Percentiles rank a stretch among this genome's conserved stretches.
Conservation (phyloP, 2,329 filamentous ascomycete species). For the Cladophialophora carrionii region DNA sequence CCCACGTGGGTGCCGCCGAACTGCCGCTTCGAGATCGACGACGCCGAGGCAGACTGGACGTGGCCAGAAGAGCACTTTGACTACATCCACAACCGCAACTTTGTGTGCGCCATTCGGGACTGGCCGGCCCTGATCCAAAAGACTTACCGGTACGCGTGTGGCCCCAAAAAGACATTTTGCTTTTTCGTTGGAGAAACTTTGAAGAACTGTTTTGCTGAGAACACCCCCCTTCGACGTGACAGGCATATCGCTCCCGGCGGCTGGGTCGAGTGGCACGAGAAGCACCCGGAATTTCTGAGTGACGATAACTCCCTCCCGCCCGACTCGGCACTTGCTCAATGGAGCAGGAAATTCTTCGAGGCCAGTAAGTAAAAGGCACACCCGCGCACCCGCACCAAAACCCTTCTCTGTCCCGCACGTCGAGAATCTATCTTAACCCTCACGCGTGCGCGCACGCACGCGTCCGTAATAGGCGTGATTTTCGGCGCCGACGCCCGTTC, state of each 20-base stretch:
- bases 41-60: slow-evolving; percentile 61
- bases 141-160: slow-evolving; percentile 23
- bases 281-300: slow-evolving; percentile 24
- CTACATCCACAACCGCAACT: slow-evolving; percentile 63
- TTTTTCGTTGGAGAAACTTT: not conserved
- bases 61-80: slow-evolving; percentile 60
- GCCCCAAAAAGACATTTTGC: not conserved
- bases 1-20: slow-evolving; percentile 56
- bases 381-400: not conserved
- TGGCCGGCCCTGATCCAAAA: slow-evolving; percentile 48
- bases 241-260: slow-evolving; percentile 45
- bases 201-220: not conserved
- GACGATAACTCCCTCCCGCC: slow-evolving; percentile 45
- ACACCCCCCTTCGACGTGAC: not conserved
- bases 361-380: slow-evolving; percentile 24
- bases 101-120: slow-evolving; percentile 60
- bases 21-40: slow-evolving; percentile 60
- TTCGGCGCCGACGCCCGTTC: slow-evolving; percentile 35
- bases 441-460: not conserved
- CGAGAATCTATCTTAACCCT: slow-evolving; percentile 12
- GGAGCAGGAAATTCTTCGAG: slow-evolving; percentile 40
- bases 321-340: slow-evolving; percentile 42
- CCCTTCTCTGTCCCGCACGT: slow-evolving; percentile 10
- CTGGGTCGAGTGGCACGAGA: slow-evolving; percentile 46
- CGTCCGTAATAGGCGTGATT: not conserved